A percentile compares a stretch with the other conserved stretches of the same genome.
Evolutionary conservation across 257 asterid species (phyloP).

Genomic region (Plantago major): DNA sequence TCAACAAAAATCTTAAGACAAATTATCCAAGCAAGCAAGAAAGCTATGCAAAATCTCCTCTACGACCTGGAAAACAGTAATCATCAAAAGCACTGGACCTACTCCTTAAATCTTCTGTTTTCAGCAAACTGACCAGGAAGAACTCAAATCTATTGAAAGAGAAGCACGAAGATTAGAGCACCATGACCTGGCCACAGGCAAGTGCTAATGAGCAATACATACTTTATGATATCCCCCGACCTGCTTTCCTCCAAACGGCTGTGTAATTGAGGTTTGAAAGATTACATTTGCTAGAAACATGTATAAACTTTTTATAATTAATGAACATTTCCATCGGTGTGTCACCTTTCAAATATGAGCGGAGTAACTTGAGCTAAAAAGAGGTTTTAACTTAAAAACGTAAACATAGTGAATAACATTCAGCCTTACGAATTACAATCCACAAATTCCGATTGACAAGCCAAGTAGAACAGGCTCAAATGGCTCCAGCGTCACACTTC

Average conservation of each 20-base stretch:
- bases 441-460: too few species aligned
- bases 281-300: neutral
- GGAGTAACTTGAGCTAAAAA: too few species aligned
- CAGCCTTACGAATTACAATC: too few species aligned
- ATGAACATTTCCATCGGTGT: too few species aligned
- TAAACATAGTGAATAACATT: too few species aligned
- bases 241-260: neutral
- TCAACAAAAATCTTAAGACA: slow-evolving; percentile 27
- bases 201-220: neutral
- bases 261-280: neutral
- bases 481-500: too few species aligned
- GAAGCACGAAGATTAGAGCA: slow-evolving; percentile 22
- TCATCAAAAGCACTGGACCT: slow-evolving; percentile 33
- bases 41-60: slow-evolving; percentile 24
- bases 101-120: slow-evolving; percentile 29
- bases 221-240: neutral
- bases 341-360: too few species aligned
- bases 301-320: too few species aligned
- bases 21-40: slow-evolving; percentile 29
- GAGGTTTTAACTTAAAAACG: too few species aligned
- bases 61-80: slow-evolving; percentile 14
- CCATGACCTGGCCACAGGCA: slow-evolving; percentile 15
- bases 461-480: too few species aligned
- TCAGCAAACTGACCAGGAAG: slow-evolving; percentile 38
- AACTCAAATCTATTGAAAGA: slow-evolving; percentile 24